These are phyloP conservation scores for Waitea zeae DNA, from an alignment of 1,284 basidiomycete species.

Conservation along the genomic window DNA sequence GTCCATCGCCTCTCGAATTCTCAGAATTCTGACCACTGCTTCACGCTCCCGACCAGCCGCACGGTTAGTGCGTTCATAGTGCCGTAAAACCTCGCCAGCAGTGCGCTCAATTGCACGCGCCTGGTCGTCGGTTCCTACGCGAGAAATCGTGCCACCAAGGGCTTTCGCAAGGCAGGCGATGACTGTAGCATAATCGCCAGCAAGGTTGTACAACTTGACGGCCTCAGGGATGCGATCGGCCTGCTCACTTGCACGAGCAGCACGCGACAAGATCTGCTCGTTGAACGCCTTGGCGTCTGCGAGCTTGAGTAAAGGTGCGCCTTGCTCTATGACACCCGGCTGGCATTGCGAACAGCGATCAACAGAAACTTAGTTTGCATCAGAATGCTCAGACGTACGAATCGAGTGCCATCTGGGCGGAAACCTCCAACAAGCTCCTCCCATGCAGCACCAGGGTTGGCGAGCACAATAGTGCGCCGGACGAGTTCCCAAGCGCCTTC, in stretches of 20 bases:
- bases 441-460: slow-evolving; percentile 73
- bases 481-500: slow-evolving; percentile 79
- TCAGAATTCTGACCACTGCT: slow-evolving; percentile 61
- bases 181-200: slow-evolving; percentile 82
- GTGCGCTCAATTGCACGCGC: slow-evolving; percentile 59
- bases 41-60: slow-evolving; percentile 65
- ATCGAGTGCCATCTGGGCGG: slow-evolving; percentile 74
- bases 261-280: slow-evolving; percentile 66
- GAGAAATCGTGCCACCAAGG: slow-evolving; percentile 70
- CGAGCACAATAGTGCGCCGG: slow-evolving; percentile 75
- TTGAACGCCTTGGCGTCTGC: slow-evolving; percentile 61
- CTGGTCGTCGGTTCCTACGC: slow-evolving; percentile 47
- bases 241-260: slow-evolving; percentile 61
- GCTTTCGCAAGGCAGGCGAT: slow-evolving; percentile 79
- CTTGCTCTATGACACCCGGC: slow-evolving; percentile 80
- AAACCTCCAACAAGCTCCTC: slow-evolving; percentile 86
- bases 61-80: slow-evolving; percentile 72
- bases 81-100: slow-evolving; percentile 69
- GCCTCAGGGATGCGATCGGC: slow-evolving; percentile 78
- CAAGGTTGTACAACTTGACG: slow-evolving; percentile 91
- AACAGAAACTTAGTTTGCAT: not conserved
- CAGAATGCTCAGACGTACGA: slow-evolving; percentile 48
- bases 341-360: slow-evolving; percentile 13
- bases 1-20: slow-evolving; percentile 70
- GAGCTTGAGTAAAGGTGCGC: slow-evolving; percentile 64